A percentile compares a stretch with the other conserved stretches of the same genome.
These are phyloP conservation scores for Penicillium sclerotigenum DNA, from an alignment of 2,329 filamentous ascomycete genomes.

Conservation along the genomic window DNA sequence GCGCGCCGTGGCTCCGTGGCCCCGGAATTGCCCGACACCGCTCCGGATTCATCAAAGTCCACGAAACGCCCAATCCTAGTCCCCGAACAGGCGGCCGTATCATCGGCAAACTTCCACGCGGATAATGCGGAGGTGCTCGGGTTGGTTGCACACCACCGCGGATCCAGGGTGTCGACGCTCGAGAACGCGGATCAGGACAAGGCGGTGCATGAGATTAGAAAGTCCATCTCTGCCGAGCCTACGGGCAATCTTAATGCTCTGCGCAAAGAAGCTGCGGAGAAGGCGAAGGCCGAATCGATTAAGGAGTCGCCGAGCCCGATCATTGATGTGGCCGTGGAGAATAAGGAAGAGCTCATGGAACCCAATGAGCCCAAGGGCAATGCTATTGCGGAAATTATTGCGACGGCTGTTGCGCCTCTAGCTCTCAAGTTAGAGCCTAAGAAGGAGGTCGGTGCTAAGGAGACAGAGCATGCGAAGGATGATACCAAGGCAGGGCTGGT, in stretches of 20 bases:
- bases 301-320: slow-evolving; percentile 19
- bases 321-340: neutral
- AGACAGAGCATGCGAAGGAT: slow-evolving; percentile 9
- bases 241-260: slow-evolving; percentile 28
- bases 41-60: slow-evolving; percentile 16
- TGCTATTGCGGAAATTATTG: slow-evolving; percentile 6
- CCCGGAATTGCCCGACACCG: slow-evolving; percentile 28
- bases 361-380: slow-evolving; percentile 4
- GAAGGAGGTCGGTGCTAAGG: neutral
- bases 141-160: slow-evolving; percentile 40
- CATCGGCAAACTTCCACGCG: slow-evolving; percentile 39
- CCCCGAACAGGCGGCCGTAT: slow-evolving; percentile 37
- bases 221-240: slow-evolving; percentile 33
- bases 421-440: neutral
- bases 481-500: slow-evolving; percentile 6
- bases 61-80: slow-evolving; percentile 32
- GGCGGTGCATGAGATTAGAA: slow-evolving; percentile 36
- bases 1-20: slow-evolving; percentile 32
- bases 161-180: slow-evolving; percentile 35
- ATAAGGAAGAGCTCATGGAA: slow-evolving; percentile 5
- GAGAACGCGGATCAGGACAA: slow-evolving; percentile 36
- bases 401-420: neutral
- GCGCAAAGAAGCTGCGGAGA: slow-evolving; percentile 29
- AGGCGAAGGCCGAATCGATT: slow-evolving; percentile 24
- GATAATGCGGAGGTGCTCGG: slow-evolving; percentile 37